Conservation (phyloP, 768 basidiomycete genomes). For the Pleurotus eryngii region DNA sequence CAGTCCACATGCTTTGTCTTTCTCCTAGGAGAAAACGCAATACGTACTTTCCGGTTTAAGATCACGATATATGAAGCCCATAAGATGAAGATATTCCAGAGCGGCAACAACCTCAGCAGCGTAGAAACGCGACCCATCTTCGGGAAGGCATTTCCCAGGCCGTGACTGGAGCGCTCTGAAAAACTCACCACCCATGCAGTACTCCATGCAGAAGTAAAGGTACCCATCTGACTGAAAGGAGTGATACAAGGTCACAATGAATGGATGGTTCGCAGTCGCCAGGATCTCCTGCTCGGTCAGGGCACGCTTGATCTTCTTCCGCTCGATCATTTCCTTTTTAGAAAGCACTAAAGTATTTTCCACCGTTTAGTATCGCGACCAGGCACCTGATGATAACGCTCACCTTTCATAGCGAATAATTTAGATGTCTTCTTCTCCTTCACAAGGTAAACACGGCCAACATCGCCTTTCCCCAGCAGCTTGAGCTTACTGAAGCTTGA, state of each 20-base stretch:
- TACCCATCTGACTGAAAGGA: constrained; percentile 99
- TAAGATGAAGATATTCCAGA: constrained; percentile 96
- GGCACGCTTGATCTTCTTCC: constrained; percentile 99
- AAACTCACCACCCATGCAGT: constrained; percentile 99
- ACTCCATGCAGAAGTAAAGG: constrained; percentile 99
- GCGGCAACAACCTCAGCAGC: constrained; percentile 98
- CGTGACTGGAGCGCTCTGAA: constrained; percentile 95
- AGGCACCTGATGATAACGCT: constrained; percentile 28
- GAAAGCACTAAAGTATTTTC: constrained; percentile 73
- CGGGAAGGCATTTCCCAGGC: constrained; percentile 94
- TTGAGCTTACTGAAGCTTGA: constrained; percentile 95
- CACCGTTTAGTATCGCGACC: constrained; percentile 20
- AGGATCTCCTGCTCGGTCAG: constrained; percentile 98
- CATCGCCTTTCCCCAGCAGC: constrained; percentile 98
- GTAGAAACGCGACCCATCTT: constrained; percentile 96
- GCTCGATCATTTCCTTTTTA: constrained; percentile 99
- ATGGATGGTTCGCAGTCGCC: constrained; percentile 97
- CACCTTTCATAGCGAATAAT: constrained; percentile 99
- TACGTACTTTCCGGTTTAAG: constrained; percentile 97
- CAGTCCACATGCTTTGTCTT: too few relatives aligned
- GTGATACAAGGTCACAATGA: constrained; percentile 98
- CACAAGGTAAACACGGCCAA: constrained; percentile 97
- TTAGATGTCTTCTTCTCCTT: constrained; percentile 97
- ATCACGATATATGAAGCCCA: constrained; percentile 99
- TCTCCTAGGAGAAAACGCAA: constrained; percentile 8